Conservation (phyloP, 371 early-diverging fungal genomes). For the Mortierella sp. region DNA sequence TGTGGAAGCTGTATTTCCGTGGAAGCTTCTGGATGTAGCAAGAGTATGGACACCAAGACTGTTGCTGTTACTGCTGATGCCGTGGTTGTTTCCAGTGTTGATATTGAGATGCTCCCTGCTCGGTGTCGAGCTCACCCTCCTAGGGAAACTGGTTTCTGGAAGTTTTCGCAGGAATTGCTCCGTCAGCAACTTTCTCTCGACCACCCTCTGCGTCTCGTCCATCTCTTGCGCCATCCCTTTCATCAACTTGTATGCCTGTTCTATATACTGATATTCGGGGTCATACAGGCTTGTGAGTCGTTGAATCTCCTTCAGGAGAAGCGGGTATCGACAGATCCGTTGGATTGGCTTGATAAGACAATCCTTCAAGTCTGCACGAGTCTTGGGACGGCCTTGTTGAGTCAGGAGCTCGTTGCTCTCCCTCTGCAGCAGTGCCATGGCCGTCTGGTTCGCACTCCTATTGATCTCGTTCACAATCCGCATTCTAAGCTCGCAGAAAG, state of each 20-base stretch:
- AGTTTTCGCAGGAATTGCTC: conserved; percentile 41
- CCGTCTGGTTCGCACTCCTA: conserved; percentile 5
- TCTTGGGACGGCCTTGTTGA: conserved; percentile 28
- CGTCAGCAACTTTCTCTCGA: conserved; percentile 36
- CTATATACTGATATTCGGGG: conserved; percentile 28
- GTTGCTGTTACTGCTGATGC: not conserved
- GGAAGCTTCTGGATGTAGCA: no score
- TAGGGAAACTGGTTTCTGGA: conserved; percentile 31
- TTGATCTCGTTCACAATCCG: conserved; percentile 29
- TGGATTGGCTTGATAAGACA: conserved; percentile 97
- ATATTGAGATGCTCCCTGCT: not conserved
- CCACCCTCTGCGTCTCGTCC: conserved; percentile 36
- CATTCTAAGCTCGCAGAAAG: conserved; percentile 43
- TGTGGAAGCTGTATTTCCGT: not conserved
- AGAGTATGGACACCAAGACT: not conserved
- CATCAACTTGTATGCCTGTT: conserved; percentile 16
- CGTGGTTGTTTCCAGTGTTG: not conserved
- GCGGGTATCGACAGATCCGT: conserved; percentile 95
- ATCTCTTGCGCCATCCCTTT: conserved; percentile 30
- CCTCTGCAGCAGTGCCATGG: conserved; percentile 19
- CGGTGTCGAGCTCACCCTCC: conserved; percentile 8
- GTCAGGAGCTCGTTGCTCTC: conserved; percentile 39
- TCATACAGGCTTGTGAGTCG: conserved; percentile 34
- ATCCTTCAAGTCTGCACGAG: conserved; percentile 42
- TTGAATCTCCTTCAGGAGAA: conserved; percentile 71